Evolutionary conservation across 768 basidiomycete genomes (phyloP).

Genomic region (Sarcodon aspratus): DNA sequence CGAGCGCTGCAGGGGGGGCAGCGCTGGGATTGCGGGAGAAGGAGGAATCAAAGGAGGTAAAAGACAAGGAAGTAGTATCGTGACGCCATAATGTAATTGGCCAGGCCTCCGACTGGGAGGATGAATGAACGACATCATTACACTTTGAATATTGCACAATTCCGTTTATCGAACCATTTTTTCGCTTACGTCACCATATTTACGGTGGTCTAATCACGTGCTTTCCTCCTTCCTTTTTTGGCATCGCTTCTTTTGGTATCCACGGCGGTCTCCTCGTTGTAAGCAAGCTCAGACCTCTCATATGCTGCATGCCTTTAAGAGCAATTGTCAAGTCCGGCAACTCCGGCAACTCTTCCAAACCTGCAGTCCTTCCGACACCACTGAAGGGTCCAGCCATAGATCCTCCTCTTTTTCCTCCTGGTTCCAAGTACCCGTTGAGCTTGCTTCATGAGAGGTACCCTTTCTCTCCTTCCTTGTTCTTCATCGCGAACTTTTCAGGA

Average conservation of each 20-base stretch:
- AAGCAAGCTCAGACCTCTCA: too few species aligned
- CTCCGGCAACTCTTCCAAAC: slow-evolving; percentile 77
- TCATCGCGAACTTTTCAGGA: not conserved
- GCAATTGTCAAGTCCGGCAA: slow-evolving; percentile 84
- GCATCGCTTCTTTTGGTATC: too few species aligned
- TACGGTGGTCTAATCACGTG: not conserved
- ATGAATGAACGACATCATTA: too few species aligned
- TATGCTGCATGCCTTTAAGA: slow-evolving; percentile 16
- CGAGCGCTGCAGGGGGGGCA: not conserved
- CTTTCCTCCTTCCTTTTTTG: not conserved
- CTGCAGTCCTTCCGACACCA: slow-evolving; percentile 10
- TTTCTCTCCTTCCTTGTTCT: not conserved
- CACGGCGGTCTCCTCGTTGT: too few species aligned
- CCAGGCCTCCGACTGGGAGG: too few species aligned
- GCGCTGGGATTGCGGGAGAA: not conserved
- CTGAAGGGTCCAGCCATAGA: slow-evolving; percentile 21
- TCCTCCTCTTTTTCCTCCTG: slow-evolving; percentile 67
- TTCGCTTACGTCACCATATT: not conserved
- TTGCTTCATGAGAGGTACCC: slow-evolving; percentile 67
- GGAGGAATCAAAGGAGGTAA: too few species aligned
- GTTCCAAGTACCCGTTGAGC: slow-evolving; percentile 75
- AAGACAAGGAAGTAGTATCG: too few species aligned
- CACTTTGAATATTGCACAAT: not conserved
- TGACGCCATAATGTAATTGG: too few species aligned
- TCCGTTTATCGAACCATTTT: not conserved